Conservation (phyloP, 2,329 filamentous ascomycete genomes). For the Zalaria obscura region DNA sequence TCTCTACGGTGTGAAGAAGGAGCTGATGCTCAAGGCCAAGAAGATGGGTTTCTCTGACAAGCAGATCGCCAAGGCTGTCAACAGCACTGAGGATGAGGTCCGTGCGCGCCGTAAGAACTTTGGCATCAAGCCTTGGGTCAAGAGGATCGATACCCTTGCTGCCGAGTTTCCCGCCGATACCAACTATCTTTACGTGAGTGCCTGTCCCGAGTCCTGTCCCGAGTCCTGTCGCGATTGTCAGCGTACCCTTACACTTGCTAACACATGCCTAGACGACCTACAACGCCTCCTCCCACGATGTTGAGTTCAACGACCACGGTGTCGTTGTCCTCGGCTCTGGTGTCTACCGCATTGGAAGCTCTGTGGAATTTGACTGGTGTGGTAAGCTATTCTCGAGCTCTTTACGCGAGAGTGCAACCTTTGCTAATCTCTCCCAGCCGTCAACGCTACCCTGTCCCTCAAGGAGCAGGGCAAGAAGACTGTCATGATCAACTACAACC, state of each 20-base stretch:
- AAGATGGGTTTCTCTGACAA: slow-evolving; percentile 95
- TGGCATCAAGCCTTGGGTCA: slow-evolving; percentile 87
- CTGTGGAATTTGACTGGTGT: slow-evolving; percentile 98
- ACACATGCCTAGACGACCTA: slow-evolving; percentile 54
- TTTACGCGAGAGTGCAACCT: too few species aligned
- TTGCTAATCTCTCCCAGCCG: slow-evolving; percentile 26
- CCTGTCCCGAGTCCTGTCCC: too few species aligned
- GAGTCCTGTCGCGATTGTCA: too few species aligned
- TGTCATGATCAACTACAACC: slow-evolving; percentile 71
- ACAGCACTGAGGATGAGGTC: slow-evolving; percentile 77
- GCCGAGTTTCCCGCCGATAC: slow-evolving; percentile 92
- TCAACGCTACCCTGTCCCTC: slow-evolving; percentile 74
- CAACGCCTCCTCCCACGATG: slow-evolving; percentile 87
- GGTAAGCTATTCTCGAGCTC: slow-evolving; percentile 16
- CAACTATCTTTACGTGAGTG: slow-evolving; percentile 48
- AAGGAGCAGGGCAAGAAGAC: slow-evolving; percentile 88
- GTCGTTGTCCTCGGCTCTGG: slow-evolving; percentile 81
- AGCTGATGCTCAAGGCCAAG: slow-evolving; percentile 81
- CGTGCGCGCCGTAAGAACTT: slow-evolving; percentile 73
- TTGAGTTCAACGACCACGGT: slow-evolving; percentile 85
- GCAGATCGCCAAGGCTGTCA: slow-evolving; percentile 80
- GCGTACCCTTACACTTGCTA: too few species aligned
- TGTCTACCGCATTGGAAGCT: slow-evolving; percentile 94
- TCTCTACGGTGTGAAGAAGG: slow-evolving; percentile 73
- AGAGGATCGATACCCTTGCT: slow-evolving; percentile 95